Base-by-base conservation (phyloP, 371 early-diverging fungal species). In the Nematocida ausubeli region DNA sequence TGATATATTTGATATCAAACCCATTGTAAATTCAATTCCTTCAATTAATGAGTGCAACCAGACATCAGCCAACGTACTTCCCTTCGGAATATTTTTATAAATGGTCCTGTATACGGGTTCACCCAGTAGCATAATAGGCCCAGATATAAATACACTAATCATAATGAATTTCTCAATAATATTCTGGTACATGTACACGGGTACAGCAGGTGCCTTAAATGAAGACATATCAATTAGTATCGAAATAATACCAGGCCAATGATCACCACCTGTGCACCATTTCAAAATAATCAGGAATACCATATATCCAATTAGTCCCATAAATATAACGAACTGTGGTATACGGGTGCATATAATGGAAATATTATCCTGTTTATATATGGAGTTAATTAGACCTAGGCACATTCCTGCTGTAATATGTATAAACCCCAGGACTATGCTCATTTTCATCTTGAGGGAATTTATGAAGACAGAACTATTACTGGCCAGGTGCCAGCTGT, bases 401-500 rank as follows among this genome's bases (percentile, higher is more conserved):
- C 89, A 88, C 75, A 95, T 90, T 78, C 95, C 99, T 81, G 96
- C 91, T 7, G 89, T 85, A 96, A 99, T 96, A 83, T 98, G 99
- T 70, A 92, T 87, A 47, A 96, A 95, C 81, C 99, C 99, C 51
- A 99, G 82, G 63, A 98, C 89, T 80, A 99, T 90, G 37, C 95
- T 91, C 90, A 93, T 91, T 85, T 99, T 99, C 98, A 98, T 98
- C 89, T 98, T 99, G 89, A 97, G 94, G 42, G 95, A 94, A 88
- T 99, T 99, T 75, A 91, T 89, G 85, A 99, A 98, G 39, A 93
- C 84, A 72, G 94, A 89, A 12, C 71, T 69, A 78, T 88, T 90
- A 87, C 93, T 93, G 3, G 93, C 87, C 22, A 90, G 90, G 81
- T 94, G 93, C 99, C 99, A 99, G 0, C 91, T 88, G 81, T 91